phyloP scores from a whole-genome alignment of 2,329 filamentous ascomycete genomes.

The Botrytis medusae region DNA sequence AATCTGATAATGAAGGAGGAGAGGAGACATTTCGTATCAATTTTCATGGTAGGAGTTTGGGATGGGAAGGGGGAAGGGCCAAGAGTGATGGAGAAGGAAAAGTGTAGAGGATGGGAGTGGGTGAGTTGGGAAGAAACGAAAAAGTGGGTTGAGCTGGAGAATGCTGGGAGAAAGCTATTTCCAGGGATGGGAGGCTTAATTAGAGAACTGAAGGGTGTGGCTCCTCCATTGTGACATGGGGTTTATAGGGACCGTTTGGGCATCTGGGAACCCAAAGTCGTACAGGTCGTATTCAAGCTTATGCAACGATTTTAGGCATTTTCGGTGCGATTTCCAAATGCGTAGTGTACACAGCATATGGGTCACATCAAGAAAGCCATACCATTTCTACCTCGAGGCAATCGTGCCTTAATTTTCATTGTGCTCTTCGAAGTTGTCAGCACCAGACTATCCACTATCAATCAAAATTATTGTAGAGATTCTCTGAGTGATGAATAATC shows the following conservation, averaged over 20 bases:
- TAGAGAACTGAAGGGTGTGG: conserved; percentile 3
- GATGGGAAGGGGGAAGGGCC: conserved; percentile 50
- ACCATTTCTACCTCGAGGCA: neutral
- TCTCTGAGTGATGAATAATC: neutral
- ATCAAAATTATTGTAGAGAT: too few species aligned
- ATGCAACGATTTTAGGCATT: neutral
- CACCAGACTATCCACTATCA: neutral
- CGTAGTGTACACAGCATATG: neutral
- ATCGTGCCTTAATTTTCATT: neutral
- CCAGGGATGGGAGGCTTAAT: conserved; percentile 1
- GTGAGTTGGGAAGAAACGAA: conserved; percentile 3
- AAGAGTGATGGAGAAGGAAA: conserved; percentile 50
- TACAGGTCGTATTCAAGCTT: neutral
- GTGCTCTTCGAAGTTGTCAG: neutral
- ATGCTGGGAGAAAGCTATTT: neutral
- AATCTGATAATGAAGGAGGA: conserved; percentile 32
- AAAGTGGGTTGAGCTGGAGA: neutral
- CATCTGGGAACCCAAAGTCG: neutral
- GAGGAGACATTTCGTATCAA: conserved; percentile 65
- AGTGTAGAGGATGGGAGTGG: conserved; percentile 56
- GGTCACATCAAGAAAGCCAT: neutral
- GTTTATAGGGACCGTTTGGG: too few species aligned
- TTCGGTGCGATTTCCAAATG: neutral
- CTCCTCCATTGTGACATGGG: neutral
- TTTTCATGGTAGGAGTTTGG: conserved; percentile 59